Conservation (phyloP, 305 asterid genomes). For the Fraxinus latifolia region DNA sequence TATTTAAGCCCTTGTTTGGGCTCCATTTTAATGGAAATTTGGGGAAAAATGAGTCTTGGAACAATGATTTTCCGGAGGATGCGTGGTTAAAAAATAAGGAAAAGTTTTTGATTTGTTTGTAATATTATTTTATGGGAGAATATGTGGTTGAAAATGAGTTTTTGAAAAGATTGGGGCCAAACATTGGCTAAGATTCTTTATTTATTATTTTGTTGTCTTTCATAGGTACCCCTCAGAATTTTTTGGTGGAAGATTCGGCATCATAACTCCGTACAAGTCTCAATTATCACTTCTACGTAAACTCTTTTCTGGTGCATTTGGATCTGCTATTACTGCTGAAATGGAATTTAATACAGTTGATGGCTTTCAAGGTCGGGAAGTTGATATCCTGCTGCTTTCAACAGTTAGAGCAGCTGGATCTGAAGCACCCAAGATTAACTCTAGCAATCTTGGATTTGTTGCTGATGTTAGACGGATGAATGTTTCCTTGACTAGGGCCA, state of each 20-base stretch:
- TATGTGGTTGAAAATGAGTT: background rate
- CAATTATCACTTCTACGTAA: conserved; percentile 82
- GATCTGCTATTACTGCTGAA: conserved; percentile 66
- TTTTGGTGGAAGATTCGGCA: conserved; percentile 75
- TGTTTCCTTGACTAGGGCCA: conserved; percentile 97
- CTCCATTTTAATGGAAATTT: background rate
- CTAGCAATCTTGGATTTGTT: conserved; percentile 77
- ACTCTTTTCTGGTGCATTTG: conserved; percentile 80
- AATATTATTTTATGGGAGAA: background rate
- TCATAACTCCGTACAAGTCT: conserved; percentile 86
- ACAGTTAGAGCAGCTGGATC: conserved; percentile 89
- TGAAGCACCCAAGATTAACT: conserved; percentile 36
- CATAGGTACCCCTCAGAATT: conserved; percentile 79
- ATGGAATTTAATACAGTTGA: conserved; percentile 97
- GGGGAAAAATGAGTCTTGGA: background rate
- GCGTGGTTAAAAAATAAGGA: background rate
- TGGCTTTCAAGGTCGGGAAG: conserved; percentile 99
- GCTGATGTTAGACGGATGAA: conserved; percentile 99
- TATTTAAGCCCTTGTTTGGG: background rate
- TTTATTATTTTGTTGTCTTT: conserved; percentile 26
- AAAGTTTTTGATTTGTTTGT: no score
- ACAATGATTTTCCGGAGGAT: background rate
- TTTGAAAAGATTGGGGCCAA: background rate
- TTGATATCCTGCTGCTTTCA: conserved; percentile 84
- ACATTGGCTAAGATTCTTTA: conserved; percentile 14